Evolutionary conservation across 2,329 filamentous ascomycete species (phyloP).

Genomic region (Colletotrichum tanaceti): DNA sequence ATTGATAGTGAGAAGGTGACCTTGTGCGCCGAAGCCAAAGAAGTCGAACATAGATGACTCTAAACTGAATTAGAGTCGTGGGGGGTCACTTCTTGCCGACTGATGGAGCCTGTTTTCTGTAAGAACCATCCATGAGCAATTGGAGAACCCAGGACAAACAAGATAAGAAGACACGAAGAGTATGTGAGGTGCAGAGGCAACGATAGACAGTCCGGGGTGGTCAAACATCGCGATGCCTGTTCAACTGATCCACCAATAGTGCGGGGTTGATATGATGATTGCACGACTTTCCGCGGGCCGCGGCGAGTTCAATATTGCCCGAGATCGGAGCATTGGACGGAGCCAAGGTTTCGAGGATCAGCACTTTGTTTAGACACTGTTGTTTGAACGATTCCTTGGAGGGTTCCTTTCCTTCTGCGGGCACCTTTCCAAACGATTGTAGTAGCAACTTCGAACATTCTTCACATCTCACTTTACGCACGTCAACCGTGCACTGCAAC

Average conservation of each 20-base stretch:
- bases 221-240: neutral
- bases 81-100: neutral
- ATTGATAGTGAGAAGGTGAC: neutral
- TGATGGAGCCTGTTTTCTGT: neutral
- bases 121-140: too few relatives aligned
- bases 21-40: too few relatives aligned
- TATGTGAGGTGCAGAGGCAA: conserved; percentile 1
- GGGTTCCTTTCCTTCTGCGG: neutral
- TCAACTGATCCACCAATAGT: neutral
- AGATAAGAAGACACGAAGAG: neutral
- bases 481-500: neutral
- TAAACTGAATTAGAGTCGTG: neutral
- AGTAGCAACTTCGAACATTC: neutral
- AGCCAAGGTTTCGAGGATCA: neutral
- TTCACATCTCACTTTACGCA: too few relatives aligned
- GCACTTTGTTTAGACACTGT: too few relatives aligned
- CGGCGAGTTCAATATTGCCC: conserved; percentile 3
- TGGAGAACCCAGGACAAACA: neutral
- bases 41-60: neutral
- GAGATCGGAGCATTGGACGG: conserved; percentile 6
- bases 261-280: conserved; percentile 21
- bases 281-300: conserved; percentile 13
- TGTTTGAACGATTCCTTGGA: neutral
- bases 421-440: too few relatives aligned
- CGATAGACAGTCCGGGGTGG: neutral